A percentile compares a stretch with the other conserved stretches of the same genome.
Conservation (phyloP, 2,329 filamentous ascomycete genomes). For the Trichoderma sp. region DNA sequence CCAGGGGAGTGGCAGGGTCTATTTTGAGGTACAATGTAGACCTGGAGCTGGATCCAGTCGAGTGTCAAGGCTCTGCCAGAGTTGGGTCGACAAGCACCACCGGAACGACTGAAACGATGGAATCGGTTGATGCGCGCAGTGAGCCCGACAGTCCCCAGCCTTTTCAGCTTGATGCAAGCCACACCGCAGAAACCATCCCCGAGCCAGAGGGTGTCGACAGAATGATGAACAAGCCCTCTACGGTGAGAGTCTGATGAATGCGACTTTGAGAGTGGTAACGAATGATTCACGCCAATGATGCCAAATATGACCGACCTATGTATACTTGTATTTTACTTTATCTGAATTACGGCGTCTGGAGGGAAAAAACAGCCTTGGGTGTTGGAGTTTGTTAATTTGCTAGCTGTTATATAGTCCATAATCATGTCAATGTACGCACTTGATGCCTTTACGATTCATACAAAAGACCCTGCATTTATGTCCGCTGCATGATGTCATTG, state of each 20-base stretch:
- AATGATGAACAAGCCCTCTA: not conserved
- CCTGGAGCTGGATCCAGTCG: slow-evolving; percentile 8
- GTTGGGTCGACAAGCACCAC: not conserved
- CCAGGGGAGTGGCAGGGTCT: slow-evolving; percentile 24
- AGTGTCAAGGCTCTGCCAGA: not conserved
- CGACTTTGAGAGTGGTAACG: not conserved
- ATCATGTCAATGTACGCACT: not conserved
- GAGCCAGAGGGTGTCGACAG: not conserved
- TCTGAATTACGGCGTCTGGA: not conserved
- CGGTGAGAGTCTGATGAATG: slow-evolving; percentile 12
- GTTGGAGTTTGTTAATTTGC: not conserved
- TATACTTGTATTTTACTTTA: not conserved
- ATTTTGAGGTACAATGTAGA: slow-evolving; percentile 29
- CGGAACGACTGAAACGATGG: not conserved
- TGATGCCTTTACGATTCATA: not conserved
- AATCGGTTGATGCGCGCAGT: not conserved
- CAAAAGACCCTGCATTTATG: not conserved
- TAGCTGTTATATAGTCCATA: not conserved
- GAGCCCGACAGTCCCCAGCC: not conserved
- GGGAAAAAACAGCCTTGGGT: not conserved
- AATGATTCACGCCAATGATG: not conserved
- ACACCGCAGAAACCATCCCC: not conserved
- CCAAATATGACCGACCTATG: not conserved
- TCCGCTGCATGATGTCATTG: not conserved
- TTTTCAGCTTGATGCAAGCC: not conserved